Evolutionary conservation across 2,329 filamentous ascomycete genomes (phyloP).

Genomic region (Diaporthe eres): DNA sequence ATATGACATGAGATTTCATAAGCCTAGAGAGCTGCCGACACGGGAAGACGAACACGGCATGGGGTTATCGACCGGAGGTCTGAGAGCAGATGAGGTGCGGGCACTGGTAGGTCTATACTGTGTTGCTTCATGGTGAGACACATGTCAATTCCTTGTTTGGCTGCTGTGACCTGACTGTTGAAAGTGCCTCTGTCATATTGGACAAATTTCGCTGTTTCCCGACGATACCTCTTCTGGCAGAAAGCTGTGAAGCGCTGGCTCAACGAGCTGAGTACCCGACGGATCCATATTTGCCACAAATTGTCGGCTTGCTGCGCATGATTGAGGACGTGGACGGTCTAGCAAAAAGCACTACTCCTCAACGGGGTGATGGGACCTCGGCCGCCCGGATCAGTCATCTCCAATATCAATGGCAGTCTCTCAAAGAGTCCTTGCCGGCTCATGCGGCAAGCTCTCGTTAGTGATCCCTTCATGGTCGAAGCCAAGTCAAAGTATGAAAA

Average conservation of each 20-base stretch:
- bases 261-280: background rate
- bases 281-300: background rate
- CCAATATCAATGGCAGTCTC: background rate
- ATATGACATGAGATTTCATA: background rate
- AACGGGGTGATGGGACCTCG: background rate
- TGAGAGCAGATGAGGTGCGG: background rate
- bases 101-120: background rate
- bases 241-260: background rate
- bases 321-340: background rate
- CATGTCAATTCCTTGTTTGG: background rate
- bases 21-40: background rate
- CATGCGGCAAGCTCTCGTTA: background rate
- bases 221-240: background rate
- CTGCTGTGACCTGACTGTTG: background rate
- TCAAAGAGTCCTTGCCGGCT: background rate
- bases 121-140: background rate
- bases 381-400: background rate
- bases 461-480: background rate
- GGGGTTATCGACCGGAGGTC: background rate
- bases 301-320: background rate
- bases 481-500: too few species aligned
- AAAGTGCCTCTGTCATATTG: slow-evolving; percentile 17
- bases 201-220: slow-evolving; percentile 8
- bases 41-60: background rate
- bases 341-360: background rate